These are phyloP conservation scores for Pachyrhizus erosus DNA, from an alignment of 306 rosid species.

Conservation along the genomic window DNA sequence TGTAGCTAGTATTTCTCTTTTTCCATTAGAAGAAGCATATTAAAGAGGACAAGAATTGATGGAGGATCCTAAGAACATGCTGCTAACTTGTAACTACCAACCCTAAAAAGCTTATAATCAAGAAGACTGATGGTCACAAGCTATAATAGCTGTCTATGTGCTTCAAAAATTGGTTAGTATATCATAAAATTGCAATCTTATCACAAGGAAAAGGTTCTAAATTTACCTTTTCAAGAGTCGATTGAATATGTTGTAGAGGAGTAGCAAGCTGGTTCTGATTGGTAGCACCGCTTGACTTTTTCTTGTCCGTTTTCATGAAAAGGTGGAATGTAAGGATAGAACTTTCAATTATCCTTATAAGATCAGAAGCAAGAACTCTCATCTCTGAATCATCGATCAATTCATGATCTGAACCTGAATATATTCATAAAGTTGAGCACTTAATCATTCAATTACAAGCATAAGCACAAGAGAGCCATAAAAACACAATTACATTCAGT, in stretches of 20 bases:
- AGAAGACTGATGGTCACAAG: not conserved
- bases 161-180: not conserved
- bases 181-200: conserved; percentile 10
- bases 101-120: not conserved
- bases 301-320: conserved; percentile 86
- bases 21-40: not conserved
- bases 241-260: conserved; percentile 81
- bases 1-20: too few species aligned
- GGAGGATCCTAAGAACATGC: conserved; percentile 8
- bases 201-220: conserved; percentile 21
- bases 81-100: not conserved
- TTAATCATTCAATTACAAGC: conserved; percentile 10
- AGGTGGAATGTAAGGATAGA: conserved; percentile 79
- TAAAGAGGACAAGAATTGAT: conserved; percentile 28
- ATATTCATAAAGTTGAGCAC: conserved; percentile 30
- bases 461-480: not conserved
- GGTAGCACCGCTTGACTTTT: conserved; percentile 58
- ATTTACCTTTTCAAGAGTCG: conserved; percentile 80
- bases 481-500: not conserved
- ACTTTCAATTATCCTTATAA: conserved; percentile 69
- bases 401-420: conserved; percentile 71
- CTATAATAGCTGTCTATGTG: not conserved
- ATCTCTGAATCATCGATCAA: conserved; percentile 61
- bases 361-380: conserved; percentile 75
- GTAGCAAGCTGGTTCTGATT: conserved; percentile 71